Evolutionary conservation across 164 flowering plant species (phyloP).

Genomic region (Tinospora cordifolia): DNA sequence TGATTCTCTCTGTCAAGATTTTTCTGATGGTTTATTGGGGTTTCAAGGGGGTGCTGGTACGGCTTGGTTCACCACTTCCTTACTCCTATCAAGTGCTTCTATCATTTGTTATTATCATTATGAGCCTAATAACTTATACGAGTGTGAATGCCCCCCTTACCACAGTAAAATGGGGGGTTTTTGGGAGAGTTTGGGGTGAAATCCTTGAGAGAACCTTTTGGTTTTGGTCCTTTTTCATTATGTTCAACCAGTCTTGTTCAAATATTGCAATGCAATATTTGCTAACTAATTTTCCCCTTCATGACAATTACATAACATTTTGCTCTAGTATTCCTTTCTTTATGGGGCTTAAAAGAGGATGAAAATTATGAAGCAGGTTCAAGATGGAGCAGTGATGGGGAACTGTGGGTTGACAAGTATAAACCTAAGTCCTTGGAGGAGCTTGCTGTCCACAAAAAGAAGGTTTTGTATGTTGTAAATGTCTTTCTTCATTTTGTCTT

Average conservation of each 20-base stretch:
- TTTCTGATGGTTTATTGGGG: conserved; percentile 51
- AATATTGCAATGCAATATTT: too few species aligned
- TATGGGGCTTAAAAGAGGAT: conserved; percentile 10
- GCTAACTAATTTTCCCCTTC: too few species aligned
- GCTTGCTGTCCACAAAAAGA: conserved; percentile 89
- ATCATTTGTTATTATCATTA: not conserved
- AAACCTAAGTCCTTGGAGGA: conserved; percentile 59
- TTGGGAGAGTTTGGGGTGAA: too few species aligned
- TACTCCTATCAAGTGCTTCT: not conserved
- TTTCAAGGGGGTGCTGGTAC: conserved; percentile 61
- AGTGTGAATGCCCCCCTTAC: too few species aligned
- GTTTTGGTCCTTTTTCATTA: too few species aligned
- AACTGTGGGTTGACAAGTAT: conserved; percentile 83
- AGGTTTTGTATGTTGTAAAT: conserved; percentile 36
- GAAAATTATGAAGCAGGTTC: conserved; percentile 25
- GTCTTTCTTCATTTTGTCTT: not conserved
- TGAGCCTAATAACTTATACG: too few species aligned
- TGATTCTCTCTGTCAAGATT: conserved; percentile 44
- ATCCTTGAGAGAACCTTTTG: too few species aligned
- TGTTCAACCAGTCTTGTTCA: too few species aligned
- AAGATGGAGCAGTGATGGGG: conserved; percentile 25
- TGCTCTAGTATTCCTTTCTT: too few species aligned
- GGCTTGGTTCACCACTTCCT: conserved; percentile 16
- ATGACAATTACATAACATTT: not conserved
- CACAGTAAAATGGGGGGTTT: too few species aligned